Base-by-base conservation (phyloP, 768 basidiomycete species). In the Austroboletus festivus region DNA sequence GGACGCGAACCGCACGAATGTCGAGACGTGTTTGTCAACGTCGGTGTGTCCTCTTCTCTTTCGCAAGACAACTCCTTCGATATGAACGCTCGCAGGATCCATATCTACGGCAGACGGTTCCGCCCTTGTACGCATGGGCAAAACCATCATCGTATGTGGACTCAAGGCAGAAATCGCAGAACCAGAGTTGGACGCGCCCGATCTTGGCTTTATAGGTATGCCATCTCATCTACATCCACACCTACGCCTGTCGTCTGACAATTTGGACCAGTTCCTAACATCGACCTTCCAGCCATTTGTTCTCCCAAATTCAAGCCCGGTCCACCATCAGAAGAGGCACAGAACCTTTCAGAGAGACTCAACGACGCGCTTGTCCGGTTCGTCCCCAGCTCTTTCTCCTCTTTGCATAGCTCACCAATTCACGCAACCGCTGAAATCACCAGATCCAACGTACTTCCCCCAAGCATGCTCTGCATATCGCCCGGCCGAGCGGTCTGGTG, bases 121-220 rank as follows among this genome's bases (percentile, higher is more conserved):
- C 5, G 85, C 94, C 0, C 83, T 99, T 34, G 90, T 97, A 4
- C 75, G 92, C 22, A 64, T 97, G 50, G 96, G 96, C 18, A 79
- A 89, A 40, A 96, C 95, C n/a, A 97, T 92, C 1, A 75, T 98
- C 31, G 89, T 97, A 0, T 97, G 94, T 59, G 96, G 96, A 1
- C 82, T 99, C 55, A 97, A 96, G 63, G 93, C 92, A 13, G 94
- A 98, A 68, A 86, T 95, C 34, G 86, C 92, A 22, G 89, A 93
- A 59, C 95, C 95, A 5, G 88, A 90, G 56, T 63, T 95, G 16
- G 84, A 92, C 53, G 68, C 68, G 2, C 89, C 86, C 1, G 71
- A 77, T 15, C 75, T 83, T 23, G 95, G 95, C 0, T 97, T 88
- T 63, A 60, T 98, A 20, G 93, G 94, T 93, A 22, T 5, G 55